These are phyloP conservation scores for Ophiocordyceps sinensis DNA, from an alignment of 2,329 filamentous ascomycete species.

Conservation along the genomic window DNA sequence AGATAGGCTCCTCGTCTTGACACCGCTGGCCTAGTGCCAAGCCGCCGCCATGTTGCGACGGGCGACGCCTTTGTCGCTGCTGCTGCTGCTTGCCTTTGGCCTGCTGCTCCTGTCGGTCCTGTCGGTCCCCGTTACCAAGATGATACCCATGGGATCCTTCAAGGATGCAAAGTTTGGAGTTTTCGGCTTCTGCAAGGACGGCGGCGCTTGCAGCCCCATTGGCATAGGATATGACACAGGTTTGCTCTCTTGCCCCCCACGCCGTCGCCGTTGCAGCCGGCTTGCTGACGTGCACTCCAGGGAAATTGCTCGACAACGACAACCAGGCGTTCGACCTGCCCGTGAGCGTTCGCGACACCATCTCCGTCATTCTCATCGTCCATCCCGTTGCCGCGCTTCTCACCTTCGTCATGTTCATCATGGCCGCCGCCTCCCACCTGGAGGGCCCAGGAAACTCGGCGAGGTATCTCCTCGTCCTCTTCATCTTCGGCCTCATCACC, in stretches of 20 bases:
- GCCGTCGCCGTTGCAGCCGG: not conserved
- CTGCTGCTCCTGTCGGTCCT: slow-evolving; percentile 75
- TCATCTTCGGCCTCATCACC: slow-evolving; percentile 76
- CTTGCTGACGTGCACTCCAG: slow-evolving; percentile 4
- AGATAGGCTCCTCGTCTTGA: not conserved
- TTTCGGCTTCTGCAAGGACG: slow-evolving; percentile 68
- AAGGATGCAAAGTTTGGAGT: slow-evolving; percentile 74
- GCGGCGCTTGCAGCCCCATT: slow-evolving; percentile 50
- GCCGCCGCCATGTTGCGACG: slow-evolving; percentile 64
- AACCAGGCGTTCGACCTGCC: slow-evolving; percentile 41
- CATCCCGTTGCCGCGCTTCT: slow-evolving; percentile 83
- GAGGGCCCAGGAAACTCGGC: slow-evolving; percentile 82
- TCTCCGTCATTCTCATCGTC: slow-evolving; percentile 84
- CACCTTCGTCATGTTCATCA: slow-evolving; percentile 68
- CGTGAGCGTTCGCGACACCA: slow-evolving; percentile 35
- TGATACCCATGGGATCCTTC: slow-evolving; percentile 69
- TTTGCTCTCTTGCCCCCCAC: slow-evolving; percentile 28
- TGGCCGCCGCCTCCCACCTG: slow-evolving; percentile 71
- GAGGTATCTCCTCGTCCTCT: slow-evolving; percentile 68
- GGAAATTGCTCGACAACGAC: slow-evolving; percentile 12
- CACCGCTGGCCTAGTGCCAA: slow-evolving; percentile 2
- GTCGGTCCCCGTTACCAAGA: slow-evolving; percentile 79
- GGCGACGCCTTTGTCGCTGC: slow-evolving; percentile 75
- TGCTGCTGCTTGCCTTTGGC: slow-evolving; percentile 75
- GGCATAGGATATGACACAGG: slow-evolving; percentile 77